phyloP scores from a whole-genome alignment of 441 rosid species.

The Erodium texanum region DNA sequence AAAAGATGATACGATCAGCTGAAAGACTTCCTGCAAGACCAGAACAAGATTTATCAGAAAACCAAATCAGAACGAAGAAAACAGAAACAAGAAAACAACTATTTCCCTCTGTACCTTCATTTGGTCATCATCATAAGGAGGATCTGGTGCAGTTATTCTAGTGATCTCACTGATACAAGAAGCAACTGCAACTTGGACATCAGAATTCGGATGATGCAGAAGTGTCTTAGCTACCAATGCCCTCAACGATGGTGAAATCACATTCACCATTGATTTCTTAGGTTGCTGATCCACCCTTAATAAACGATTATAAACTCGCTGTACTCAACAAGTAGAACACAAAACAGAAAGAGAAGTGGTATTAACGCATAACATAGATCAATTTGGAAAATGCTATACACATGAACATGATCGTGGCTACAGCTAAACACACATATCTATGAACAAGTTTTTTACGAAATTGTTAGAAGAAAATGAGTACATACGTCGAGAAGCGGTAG shows the following conservation, averaged over 20 bases:
- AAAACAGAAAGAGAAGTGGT: slow-evolving; percentile 1
- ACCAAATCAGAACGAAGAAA: neutral
- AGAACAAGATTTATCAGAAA: neutral
- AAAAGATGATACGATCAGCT: slow-evolving; percentile 59
- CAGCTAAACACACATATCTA: too few relatives aligned
- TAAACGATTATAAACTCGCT: slow-evolving; percentile 63
- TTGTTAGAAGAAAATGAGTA: slow-evolving; percentile 11
- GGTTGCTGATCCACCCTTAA: slow-evolving; percentile 88
- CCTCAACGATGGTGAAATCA: slow-evolving; percentile 59
- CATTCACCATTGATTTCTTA: slow-evolving; percentile 50
- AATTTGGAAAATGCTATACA: neutral
- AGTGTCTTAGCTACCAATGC: slow-evolving; percentile 64
- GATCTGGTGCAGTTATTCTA: slow-evolving; percentile 97
- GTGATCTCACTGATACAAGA: slow-evolving; percentile 97
- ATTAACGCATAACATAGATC: neutral
- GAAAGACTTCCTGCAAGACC: slow-evolving; percentile 47
- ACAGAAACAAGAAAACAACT: slow-evolving; percentile 13
- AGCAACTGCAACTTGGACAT: slow-evolving; percentile 84
- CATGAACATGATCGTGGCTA: neutral
- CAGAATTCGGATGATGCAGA: slow-evolving; percentile 57
- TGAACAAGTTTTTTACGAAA: neutral
- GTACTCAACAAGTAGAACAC: slow-evolving; percentile 18
- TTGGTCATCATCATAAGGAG: slow-evolving; percentile 85
- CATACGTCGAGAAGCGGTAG: slow-evolving; percentile 87
- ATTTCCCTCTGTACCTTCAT: slow-evolving; percentile 55